Conservation (phyloP, 768 basidiomycete genomes). For the Mycena metata region DNA sequence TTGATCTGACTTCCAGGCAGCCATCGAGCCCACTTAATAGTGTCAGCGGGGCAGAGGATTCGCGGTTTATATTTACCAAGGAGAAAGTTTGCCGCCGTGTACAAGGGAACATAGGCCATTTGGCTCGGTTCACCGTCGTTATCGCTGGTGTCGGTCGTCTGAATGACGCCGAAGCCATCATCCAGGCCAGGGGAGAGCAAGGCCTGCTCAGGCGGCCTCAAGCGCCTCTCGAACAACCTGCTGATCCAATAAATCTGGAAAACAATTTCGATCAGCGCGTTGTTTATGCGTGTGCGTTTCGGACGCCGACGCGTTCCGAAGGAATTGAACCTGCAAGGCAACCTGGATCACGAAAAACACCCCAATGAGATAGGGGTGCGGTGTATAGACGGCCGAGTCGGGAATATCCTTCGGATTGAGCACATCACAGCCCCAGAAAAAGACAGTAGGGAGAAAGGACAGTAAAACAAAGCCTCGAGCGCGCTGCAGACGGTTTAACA, state of each 20-base stretch:
- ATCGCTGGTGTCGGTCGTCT: background rate
- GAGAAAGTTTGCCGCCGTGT: conserved; percentile 49
- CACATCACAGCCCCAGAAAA: conserved; percentile 4
- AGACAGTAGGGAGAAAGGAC: conserved; percentile 2
- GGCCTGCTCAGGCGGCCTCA: background rate
- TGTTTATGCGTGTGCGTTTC: too few relatives aligned
- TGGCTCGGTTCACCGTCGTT: conserved; percentile 35
- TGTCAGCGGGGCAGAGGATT: background rate
- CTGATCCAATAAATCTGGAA: conserved; percentile 30
- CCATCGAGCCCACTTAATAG: conserved; percentile 45
- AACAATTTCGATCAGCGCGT: conserved; percentile 13
- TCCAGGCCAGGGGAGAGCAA: background rate
- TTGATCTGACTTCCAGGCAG: conserved; percentile 47
- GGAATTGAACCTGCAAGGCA: conserved; percentile 20
- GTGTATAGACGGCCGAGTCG: conserved; percentile 15
- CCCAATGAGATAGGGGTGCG: conserved; percentile 29
- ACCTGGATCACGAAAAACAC: conserved; percentile 24
- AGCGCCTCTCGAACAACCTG: conserved; percentile 7
- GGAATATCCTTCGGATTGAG: background rate
- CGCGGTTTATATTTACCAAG: conserved; percentile 41
- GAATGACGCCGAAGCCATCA: background rate
- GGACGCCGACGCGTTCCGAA: too few relatives aligned
- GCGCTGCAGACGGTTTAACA: conserved; percentile 17
- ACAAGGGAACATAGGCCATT: conserved; percentile 48
- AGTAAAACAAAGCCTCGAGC: conserved; percentile 15